phyloP scores from a whole-genome alignment of 169 alveolate genomes.

The Plasmodium malariae region DNA sequence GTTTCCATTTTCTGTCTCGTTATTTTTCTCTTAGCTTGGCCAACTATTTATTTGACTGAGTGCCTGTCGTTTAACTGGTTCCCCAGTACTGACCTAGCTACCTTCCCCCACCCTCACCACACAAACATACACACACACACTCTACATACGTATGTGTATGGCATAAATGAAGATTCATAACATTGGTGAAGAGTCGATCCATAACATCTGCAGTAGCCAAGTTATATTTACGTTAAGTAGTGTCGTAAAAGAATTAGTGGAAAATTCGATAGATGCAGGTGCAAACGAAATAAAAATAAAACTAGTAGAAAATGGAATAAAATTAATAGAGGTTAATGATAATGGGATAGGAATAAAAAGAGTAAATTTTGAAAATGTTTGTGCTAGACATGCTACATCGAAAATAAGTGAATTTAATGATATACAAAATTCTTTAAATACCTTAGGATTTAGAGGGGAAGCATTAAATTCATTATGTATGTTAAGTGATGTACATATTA shows the following conservation, averaged over 20 bases:
- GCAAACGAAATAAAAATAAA: conserved; percentile 91
- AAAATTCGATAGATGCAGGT: conserved; percentile 95
- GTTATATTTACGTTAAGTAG: conserved; percentile 75
- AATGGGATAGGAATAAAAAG: conserved; percentile 94
- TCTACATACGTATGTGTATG: too few relatives aligned
- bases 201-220: conserved; percentile 64
- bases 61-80: too few relatives aligned
- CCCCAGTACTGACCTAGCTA: too few relatives aligned
- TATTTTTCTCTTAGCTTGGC: too few relatives aligned
- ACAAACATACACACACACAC: too few relatives aligned
- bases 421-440: conserved; percentile 87
- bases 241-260: conserved; percentile 94
- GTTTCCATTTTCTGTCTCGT: too few relatives aligned
- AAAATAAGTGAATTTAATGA: conserved; percentile 93
- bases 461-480: conserved; percentile 86
- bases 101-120: too few relatives aligned
- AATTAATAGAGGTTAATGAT: conserved; percentile 93
- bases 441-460: conserved; percentile 96
- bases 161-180: conserved; percentile 41
- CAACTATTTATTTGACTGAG: too few relatives aligned
- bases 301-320: conserved; percentile 91
- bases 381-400: conserved; percentile 94
- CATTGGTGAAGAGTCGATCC: conserved; percentile 68
- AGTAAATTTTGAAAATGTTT: conserved; percentile 85
- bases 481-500: conserved; percentile 79